Evolutionary conservation across 1,139 yeast species (phyloP).

Genomic region (Saccharomycopsis phalli): DNA sequence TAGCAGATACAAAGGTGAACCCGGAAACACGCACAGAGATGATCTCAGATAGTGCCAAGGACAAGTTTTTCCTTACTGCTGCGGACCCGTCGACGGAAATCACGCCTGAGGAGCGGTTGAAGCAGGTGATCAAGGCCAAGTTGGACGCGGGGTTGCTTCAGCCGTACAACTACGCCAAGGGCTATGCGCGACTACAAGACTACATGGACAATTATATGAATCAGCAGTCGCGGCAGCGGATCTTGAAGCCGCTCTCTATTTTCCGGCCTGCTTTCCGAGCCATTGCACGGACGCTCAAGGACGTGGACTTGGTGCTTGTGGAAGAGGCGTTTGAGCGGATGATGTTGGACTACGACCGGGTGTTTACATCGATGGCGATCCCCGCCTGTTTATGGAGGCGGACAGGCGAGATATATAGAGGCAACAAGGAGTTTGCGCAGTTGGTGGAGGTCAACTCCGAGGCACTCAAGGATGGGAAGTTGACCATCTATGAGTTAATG

Average conservation of each 20-base stretch:
- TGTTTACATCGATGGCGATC: constrained; percentile 94
- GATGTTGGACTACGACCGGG: constrained; percentile 89
- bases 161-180: constrained; percentile 91
- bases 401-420: constrained; percentile 93
- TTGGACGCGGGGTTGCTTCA: constrained; percentile 87
- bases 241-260: constrained; percentile 74
- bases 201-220: constrained; percentile 96
- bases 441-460: constrained; percentile 89
- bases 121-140: constrained; percentile 93
- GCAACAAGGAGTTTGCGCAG: constrained; percentile 94
- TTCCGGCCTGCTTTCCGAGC: constrained; percentile 94
- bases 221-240: constrained; percentile 74
- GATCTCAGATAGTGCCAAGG: constrained; percentile 73
- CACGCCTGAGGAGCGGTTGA: constrained; percentile 88
- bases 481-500: constrained; percentile 91
- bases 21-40: constrained; percentile 4
- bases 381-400: constrained; percentile 98
- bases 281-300: constrained; percentile 82
- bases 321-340: constrained; percentile 93
- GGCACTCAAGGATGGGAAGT: constrained; percentile 83
- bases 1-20: not conserved
- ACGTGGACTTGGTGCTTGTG: constrained; percentile 83
- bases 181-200: constrained; percentile 80
- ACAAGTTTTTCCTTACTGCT: constrained; percentile 89
- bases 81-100: constrained; percentile 95